These are phyloP conservation scores for Trichoderma sp. DNA, from an alignment of 2,329 filamentous ascomycete genomes.

Conservation along the genomic window DNA sequence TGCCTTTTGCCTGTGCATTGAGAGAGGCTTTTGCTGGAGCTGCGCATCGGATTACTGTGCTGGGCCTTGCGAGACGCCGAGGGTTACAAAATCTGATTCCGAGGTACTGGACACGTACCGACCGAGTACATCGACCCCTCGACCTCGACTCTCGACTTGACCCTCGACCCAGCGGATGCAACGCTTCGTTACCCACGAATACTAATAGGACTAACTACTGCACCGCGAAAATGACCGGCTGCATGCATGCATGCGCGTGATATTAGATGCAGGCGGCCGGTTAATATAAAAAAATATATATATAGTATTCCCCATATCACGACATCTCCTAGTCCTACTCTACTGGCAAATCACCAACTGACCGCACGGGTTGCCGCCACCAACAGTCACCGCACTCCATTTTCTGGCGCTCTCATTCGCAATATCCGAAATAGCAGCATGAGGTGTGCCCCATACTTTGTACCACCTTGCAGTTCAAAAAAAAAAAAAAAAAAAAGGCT, in stretches of 20 bases:
- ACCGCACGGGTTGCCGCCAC: not conserved
- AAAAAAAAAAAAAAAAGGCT: not conserved
- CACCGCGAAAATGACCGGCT: not conserved
- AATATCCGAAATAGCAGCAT: conserved; percentile 3
- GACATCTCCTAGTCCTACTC: not conserved
- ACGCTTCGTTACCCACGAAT: not conserved
- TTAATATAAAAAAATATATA: not conserved
- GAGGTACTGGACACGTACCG: not conserved
- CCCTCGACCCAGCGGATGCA: not conserved
- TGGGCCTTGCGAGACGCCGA: not conserved
- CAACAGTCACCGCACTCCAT: not conserved
- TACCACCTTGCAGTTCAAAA: not conserved
- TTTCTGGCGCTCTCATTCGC: not conserved
- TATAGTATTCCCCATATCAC: not conserved
- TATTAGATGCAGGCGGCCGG: not conserved
- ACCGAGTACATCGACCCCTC: not conserved
- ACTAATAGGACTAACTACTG: not conserved
- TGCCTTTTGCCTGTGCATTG: not conserved
- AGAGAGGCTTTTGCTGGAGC: not conserved
- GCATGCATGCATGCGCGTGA: not conserved
- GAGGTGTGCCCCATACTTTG: not conserved
- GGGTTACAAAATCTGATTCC: not conserved
- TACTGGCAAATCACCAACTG: not conserved
- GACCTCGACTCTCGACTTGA: not conserved
- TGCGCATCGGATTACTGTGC: no score